phyloP scores from a whole-genome alignment of 78 protist genomes.

The Cavenderia fasciculata region DNA sequence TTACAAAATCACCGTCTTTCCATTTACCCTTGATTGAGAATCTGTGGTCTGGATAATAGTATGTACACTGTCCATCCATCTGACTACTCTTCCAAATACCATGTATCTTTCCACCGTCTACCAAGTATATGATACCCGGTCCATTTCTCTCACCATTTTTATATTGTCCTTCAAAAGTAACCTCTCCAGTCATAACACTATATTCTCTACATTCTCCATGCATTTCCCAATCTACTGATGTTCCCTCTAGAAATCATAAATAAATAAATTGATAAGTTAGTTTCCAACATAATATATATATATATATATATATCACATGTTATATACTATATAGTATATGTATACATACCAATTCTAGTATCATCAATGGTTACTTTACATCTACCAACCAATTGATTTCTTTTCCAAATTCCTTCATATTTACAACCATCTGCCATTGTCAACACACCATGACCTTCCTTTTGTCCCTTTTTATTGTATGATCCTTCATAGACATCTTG shows the following conservation, averaged over 20 bases:
- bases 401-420: constrained; percentile 41
- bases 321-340: too few relatives aligned
- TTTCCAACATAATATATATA: too few relatives aligned
- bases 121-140: constrained; percentile 6
- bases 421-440: constrained; percentile 14
- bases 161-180: constrained; percentile 31
- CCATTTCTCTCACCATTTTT: constrained; percentile 38
- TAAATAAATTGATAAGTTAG: too few relatives aligned
- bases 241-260: too few relatives aligned
- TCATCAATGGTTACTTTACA: constrained; percentile 2
- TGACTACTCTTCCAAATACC: constrained; percentile 10
- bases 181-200: background rate
- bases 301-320: too few relatives aligned
- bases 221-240: constrained; percentile 1
- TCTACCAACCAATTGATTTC: constrained; percentile 12
- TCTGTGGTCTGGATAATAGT: constrained; percentile 42
- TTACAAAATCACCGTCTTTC: constrained; percentile 33
- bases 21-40: constrained; percentile 40
- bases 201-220: constrained; percentile 11
- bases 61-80: constrained; percentile 21
- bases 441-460: constrained; percentile 48
- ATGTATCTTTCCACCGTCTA: constrained; percentile 26
- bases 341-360: background rate
- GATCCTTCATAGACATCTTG: constrained; percentile 11
- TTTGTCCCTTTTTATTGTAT: background rate